Evolutionary conservation across 2,329 filamentous ascomycete species (phyloP).

Genomic region (Aureobasidium sp.): DNA sequence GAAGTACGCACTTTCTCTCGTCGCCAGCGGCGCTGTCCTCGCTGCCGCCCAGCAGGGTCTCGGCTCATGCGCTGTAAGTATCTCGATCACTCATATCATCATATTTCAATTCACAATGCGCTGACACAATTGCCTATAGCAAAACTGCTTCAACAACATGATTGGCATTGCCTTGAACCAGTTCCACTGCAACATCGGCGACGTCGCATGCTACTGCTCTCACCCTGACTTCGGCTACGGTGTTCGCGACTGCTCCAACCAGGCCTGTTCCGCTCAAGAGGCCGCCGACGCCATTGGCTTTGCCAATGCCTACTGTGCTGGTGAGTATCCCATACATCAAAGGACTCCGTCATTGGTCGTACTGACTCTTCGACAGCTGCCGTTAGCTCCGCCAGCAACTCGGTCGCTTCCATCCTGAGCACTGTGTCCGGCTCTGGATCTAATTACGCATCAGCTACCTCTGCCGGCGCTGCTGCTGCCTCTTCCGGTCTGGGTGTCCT

Average conservation of each 20-base stretch:
- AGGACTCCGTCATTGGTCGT: neutral
- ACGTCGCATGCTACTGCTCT: conserved; percentile 31
- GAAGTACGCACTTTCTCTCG: conserved; percentile 27
- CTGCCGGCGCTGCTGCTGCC: conserved; percentile 16
- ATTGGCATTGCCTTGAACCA: conserved; percentile 23
- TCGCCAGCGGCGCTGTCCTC: conserved; percentile 27
- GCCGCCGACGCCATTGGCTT: conserved; percentile 27
- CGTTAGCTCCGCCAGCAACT: conserved; percentile 2
- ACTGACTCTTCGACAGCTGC: conserved; percentile 12
- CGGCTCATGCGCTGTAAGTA: conserved; percentile 31
- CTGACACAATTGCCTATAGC: conserved; percentile 19
- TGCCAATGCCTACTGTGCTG: conserved; percentile 28
- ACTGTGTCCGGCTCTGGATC: conserved; percentile 14
- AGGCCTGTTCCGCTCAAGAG: conserved; percentile 25
- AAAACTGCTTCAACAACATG: conserved; percentile 33
- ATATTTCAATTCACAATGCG: neutral
- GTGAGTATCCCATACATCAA: neutral
- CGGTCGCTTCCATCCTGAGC: conserved; percentile 12
- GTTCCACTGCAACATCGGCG: conserved; percentile 26
- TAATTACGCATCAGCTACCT: conserved; percentile 16
- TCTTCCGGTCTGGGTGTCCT: neutral
- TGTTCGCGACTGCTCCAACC: conserved; percentile 32
- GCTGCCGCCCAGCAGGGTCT: conserved; percentile 29
- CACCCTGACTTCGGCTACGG: conserved; percentile 32
- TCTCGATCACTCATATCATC: neutral